These are phyloP conservation scores for Bruguiera hainesii DNA, from an alignment of 441 rosid genomes.

Conservation along the genomic window DNA sequence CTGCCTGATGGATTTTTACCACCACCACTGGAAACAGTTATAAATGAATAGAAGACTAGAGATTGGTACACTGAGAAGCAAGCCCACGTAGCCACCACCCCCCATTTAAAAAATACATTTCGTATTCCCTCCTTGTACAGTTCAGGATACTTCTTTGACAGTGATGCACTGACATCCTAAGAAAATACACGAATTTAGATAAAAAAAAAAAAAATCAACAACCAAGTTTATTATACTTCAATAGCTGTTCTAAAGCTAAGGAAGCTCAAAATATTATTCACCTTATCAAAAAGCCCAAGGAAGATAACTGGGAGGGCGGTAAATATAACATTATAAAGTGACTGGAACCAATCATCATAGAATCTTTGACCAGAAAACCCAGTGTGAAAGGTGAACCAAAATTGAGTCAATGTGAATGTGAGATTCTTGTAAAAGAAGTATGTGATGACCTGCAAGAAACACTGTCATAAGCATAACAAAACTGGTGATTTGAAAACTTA, in stretches of 20 bases:
- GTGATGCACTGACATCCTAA: slow-evolving; percentile 95
- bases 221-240: background rate
- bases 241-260: slow-evolving; percentile 1
- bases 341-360: slow-evolving; percentile 99
- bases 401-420: slow-evolving; percentile 95
- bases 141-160: slow-evolving; percentile 93
- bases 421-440: slow-evolving; percentile 99
- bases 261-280: slow-evolving; percentile 25
- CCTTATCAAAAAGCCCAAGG: slow-evolving; percentile 99
- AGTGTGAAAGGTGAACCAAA: slow-evolving; percentile 99
- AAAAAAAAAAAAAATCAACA: background rate
- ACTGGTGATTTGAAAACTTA: slow-evolving; percentile 13
- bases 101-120: slow-evolving; percentile 88
- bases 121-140: slow-evolving; percentile 89
- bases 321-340: slow-evolving; percentile 87
- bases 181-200: slow-evolving; percentile 5
- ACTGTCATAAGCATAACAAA: slow-evolving; percentile 10
- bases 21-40: slow-evolving; percentile 50
- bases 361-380: slow-evolving; percentile 99
- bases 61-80: slow-evolving; percentile 90
- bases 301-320: slow-evolving; percentile 94
- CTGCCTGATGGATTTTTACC: slow-evolving; percentile 78
- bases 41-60: slow-evolving; percentile 71
- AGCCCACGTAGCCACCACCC: slow-evolving; percentile 89
- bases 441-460: slow-evolving; percentile 77